phyloP scores from a whole-genome alignment of 257 asterid genomes.

The Gentiana straminea region DNA sequence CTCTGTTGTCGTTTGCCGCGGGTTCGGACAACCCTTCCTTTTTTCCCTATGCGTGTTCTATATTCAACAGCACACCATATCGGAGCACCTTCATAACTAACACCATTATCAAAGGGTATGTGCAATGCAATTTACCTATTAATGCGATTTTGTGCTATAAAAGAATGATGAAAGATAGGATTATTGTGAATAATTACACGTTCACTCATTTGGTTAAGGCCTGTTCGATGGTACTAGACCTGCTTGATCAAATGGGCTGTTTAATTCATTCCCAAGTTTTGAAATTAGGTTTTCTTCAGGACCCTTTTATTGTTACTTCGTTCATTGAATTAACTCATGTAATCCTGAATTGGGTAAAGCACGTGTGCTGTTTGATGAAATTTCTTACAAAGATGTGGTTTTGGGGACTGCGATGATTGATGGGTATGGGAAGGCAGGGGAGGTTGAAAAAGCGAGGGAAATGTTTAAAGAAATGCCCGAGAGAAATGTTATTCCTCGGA shows the following conservation, averaged over 20 bases:
- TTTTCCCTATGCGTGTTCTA: constrained; percentile 27
- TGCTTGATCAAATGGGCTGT: constrained; percentile 22
- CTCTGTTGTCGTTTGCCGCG: constrained; percentile 44
- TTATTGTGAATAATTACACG: constrained; percentile 49
- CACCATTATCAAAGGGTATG: constrained; percentile 54
- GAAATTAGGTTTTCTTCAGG: constrained; percentile 36
- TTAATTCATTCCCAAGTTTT: constrained; percentile 45
- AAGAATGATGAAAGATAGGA: constrained; percentile 36
- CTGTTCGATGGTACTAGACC: constrained; percentile 33
- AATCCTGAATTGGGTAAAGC: constrained; percentile 41
- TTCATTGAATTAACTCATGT: constrained; percentile 45
- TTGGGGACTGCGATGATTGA: constrained; percentile 70
- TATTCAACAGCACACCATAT: constrained; percentile 31
- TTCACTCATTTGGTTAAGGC: constrained; percentile 63
- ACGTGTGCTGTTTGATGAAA: constrained; percentile 42
- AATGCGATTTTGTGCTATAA: constrained; percentile 39
- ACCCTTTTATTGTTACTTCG: constrained; percentile 47
- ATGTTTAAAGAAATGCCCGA: constrained; percentile 66
- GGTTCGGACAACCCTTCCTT: constrained; percentile 32
- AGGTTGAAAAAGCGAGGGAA: constrained; percentile 32
- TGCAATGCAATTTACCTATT: constrained; percentile 29
- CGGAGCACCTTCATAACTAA: constrained; percentile 53
- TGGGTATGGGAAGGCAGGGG: constrained; percentile 55
- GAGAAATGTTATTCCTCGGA: constrained; percentile 66
- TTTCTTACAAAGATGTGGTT: constrained; percentile 55